Percentiles rank a stretch among this genome's conserved stretches.
phyloP scores from a whole-genome alignment of 306 rosid species.

The Neltuma alba region DNA sequence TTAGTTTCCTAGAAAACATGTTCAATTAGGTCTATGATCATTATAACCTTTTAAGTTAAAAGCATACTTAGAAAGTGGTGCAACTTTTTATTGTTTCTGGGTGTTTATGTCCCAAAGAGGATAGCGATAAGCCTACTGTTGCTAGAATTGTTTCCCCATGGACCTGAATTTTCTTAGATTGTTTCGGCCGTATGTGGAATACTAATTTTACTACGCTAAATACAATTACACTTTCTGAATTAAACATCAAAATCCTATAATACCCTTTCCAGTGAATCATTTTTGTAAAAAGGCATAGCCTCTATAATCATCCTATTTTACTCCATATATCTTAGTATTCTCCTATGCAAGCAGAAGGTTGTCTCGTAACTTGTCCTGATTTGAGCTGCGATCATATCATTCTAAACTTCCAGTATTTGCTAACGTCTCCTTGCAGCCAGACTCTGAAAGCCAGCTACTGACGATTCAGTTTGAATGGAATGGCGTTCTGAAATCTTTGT shows the following conservation, averaged over 20 bases:
- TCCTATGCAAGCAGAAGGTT: background rate
- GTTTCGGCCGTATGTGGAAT: background rate
- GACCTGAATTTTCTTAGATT: background rate
- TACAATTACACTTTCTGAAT: background rate
- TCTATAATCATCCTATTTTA: background rate
- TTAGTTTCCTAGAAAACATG: background rate
- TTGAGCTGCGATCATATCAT: constrained; percentile 28
- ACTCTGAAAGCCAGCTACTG: constrained; percentile 85
- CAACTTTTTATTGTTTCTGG: background rate
- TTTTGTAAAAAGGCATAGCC: background rate
- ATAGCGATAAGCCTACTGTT: background rate
- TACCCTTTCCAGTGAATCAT: background rate
- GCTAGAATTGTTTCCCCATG: background rate
- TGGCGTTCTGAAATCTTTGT: constrained; percentile 85
- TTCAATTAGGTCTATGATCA: background rate
- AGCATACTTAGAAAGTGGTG: background rate
- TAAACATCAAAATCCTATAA: background rate
- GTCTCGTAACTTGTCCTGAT: background rate
- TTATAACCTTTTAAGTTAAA: background rate
- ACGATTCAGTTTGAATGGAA: constrained; percentile 96
- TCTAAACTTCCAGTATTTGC: constrained; percentile 27
- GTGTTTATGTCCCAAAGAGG: background rate
- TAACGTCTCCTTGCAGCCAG: constrained; percentile 71
- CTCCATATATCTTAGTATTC: background rate
- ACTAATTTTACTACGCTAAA: background rate